Percentiles rank a stretch among this genome's conserved stretches.
phyloP scores from a whole-genome alignment of 2,329 filamentous ascomycete species.

The Arachnopeziza araneosa region DNA sequence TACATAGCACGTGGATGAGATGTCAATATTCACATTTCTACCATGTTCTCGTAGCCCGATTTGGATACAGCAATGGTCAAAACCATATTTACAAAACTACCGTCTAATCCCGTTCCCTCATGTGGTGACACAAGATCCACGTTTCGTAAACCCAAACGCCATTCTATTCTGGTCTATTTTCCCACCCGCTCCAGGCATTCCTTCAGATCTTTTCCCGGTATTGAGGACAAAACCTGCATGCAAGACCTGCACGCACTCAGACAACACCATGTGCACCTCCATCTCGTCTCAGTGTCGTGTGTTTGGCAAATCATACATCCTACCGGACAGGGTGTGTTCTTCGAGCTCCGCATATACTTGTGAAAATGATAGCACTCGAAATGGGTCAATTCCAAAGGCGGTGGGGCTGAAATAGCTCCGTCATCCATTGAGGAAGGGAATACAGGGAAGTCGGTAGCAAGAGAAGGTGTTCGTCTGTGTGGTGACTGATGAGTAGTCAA shows the following conservation, averaged over 20 bases:
- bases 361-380: slow-evolving; percentile 29
- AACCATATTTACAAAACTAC: neutral
- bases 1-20: neutral
- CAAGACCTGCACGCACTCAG: slow-evolving; percentile 29
- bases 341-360: slow-evolving; percentile 25
- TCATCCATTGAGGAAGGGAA: slow-evolving; percentile 10
- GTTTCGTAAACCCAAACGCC: neutral
- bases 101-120: neutral
- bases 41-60: neutral
- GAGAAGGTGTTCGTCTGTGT: slow-evolving; percentile 5
- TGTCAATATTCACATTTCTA: neutral
- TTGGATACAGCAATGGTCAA: neutral
- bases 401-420: slow-evolving; percentile 20
- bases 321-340: slow-evolving; percentile 27
- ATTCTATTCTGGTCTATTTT: neutral
- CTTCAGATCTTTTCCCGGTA: slow-evolving; percentile 24
- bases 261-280: slow-evolving; percentile 31
- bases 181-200: slow-evolving; percentile 20
- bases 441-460: slow-evolving; percentile 18
- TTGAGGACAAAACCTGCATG: slow-evolving; percentile 22
- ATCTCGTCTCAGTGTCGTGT: slow-evolving; percentile 24
- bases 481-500: slow-evolving; percentile 22
- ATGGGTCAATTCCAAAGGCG: slow-evolving; percentile 20
- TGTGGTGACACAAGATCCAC: neutral
- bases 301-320: slow-evolving; percentile 29